phyloP scores from a whole-genome alignment of 2,329 filamentous ascomycete species.

The Fusarium musae region DNA sequence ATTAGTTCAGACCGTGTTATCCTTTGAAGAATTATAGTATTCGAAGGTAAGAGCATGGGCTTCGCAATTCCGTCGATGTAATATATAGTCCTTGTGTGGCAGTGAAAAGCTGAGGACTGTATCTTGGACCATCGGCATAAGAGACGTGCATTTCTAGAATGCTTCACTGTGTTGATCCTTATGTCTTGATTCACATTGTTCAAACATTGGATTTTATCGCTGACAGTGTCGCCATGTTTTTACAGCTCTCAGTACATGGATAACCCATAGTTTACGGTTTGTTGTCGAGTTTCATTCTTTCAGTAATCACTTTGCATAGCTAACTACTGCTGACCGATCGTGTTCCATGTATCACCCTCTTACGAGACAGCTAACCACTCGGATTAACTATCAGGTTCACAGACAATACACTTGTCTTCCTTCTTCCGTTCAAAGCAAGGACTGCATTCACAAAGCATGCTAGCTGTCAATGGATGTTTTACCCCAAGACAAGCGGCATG shows the following conservation, averaged over 20 bases:
- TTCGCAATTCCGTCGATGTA: rapidly evolving
- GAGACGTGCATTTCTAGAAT: rapidly evolving
- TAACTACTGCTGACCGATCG: not conserved
- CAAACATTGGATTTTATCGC: not conserved
- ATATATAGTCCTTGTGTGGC: not conserved
- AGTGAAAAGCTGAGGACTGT: not conserved
- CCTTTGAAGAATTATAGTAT: rapidly evolving
- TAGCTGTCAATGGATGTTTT: not conserved
- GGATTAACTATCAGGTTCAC: rapidly evolving
- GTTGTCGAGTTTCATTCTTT: not conserved
- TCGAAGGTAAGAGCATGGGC: rapidly evolving
- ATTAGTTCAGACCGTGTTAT: rapidly evolving
- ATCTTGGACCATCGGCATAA: not conserved
- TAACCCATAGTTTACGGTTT: rapidly evolving
- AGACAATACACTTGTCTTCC: not conserved
- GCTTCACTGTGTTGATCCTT: rapidly evolving
- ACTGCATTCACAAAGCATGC: rapidly evolving
- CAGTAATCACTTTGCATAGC: not conserved
- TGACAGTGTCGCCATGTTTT: rapidly evolving
- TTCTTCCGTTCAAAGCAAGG: not conserved
- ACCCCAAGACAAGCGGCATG: not conserved
- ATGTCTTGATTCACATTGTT: not conserved
- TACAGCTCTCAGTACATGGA: rapidly evolving
- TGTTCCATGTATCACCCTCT: rapidly evolving
- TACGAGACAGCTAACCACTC: not conserved